Conservation (phyloP, 805 yeast genomes). For the Cyberlindnera americana region DNA sequence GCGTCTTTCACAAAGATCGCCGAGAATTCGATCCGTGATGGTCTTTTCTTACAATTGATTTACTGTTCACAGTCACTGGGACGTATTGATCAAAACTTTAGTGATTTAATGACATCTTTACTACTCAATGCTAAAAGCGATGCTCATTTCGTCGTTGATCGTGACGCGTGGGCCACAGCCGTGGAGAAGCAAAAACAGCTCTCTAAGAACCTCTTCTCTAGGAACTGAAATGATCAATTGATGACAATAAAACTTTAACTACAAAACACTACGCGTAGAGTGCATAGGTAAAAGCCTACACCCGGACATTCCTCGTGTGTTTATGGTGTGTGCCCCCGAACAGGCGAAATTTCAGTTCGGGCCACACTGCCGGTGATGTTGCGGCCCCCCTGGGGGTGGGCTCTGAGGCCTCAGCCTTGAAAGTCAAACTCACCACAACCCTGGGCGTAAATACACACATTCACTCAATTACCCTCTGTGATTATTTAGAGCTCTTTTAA, state of each 20-base stretch:
- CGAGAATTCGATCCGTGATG: conserved; percentile 46
- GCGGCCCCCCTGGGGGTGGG: no score
- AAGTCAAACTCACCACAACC: background rate
- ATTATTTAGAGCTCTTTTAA: no score
- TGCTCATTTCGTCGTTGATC: conserved; percentile 26
- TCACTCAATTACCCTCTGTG: no score
- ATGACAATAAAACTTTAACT: background rate
- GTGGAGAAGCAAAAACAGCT: conserved; percentile 40
- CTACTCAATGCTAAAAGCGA: conserved; percentile 26
- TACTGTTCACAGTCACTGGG: conserved; percentile 87
- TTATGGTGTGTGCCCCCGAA: conserved; percentile 4
- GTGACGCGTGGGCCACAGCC: conserved; percentile 40
- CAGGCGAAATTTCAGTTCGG: conserved; percentile 21
- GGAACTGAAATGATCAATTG: background rate
- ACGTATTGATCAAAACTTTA: conserved; percentile 67
- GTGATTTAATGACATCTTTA: conserved; percentile 44
- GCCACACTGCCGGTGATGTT: conserved; percentile 11
- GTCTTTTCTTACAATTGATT: conserved; percentile 74
- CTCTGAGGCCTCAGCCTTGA: background rate
- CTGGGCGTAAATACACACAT: no score
- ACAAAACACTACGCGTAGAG: no score
- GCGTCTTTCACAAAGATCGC: conserved; percentile 34
- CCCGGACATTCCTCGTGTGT: no score
- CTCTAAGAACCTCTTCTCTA: conserved; percentile 9
- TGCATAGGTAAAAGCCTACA: no score